phyloP scores from a whole-genome alignment of 108 stramenopile species.

The Discostella stelligeroides region DNA sequence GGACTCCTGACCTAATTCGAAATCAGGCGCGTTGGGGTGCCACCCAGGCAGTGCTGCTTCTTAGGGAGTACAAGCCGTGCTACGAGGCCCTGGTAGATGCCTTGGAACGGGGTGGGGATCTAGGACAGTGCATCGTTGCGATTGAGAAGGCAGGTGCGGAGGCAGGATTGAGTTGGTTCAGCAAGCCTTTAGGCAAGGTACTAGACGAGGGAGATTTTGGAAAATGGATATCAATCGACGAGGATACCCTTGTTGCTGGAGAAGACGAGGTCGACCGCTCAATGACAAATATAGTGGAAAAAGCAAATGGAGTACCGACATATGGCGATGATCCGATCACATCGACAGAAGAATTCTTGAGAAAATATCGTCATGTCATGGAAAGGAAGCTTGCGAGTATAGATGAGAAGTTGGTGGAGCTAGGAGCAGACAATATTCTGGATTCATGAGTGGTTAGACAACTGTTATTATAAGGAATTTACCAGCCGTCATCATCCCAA shows the following conservation, averaged over 20 bases:
- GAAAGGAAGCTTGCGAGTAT: slow-evolving; percentile 45
- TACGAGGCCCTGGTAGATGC: slow-evolving; percentile 88
- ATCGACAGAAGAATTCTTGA: slow-evolving; percentile 38
- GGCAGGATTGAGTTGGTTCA: slow-evolving; percentile 52
- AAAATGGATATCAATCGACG: slow-evolving; percentile 52
- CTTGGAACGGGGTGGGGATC: slow-evolving; percentile 72
- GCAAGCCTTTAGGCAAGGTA: slow-evolving; percentile 69
- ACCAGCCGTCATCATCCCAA: slow-evolving; percentile 39
- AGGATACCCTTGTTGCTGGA: background rate
- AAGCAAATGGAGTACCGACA: slow-evolving; percentile 46
- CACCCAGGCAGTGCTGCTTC: slow-evolving; percentile 72
- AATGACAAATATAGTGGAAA: background rate
- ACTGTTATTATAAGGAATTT: too few species aligned
- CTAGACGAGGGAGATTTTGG: slow-evolving; percentile 60
- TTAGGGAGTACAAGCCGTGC: slow-evolving; percentile 76
- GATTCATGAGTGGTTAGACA: too few species aligned
- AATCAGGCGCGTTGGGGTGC: slow-evolving; percentile 92
- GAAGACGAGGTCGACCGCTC: background rate
- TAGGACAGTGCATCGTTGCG: slow-evolving; percentile 84
- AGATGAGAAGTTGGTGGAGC: slow-evolving; percentile 47
- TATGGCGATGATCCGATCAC: slow-evolving; percentile 49
- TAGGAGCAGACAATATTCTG: slow-evolving; percentile 10
- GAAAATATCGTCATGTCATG: slow-evolving; percentile 41
- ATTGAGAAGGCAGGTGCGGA: slow-evolving; percentile 80
- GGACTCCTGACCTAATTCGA: slow-evolving; percentile 59